Conservation (phyloP, 148 eudicot genomes). For the Heliosperma pusillum region DNA sequence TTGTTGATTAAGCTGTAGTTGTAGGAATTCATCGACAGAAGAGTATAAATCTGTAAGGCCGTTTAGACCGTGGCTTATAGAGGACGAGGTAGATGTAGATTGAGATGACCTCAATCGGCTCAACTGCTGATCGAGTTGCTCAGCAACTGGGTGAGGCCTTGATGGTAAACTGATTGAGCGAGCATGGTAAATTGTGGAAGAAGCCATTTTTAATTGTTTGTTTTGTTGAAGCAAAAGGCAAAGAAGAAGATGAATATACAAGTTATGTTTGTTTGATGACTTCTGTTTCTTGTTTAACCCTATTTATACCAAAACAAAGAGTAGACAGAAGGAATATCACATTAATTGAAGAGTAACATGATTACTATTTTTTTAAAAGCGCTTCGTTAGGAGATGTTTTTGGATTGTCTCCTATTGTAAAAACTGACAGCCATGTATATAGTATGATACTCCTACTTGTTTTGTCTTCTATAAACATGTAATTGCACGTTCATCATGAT, state of each 20-base stretch:
- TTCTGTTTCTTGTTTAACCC: background rate
- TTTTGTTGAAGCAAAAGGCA: background rate
- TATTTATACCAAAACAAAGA: background rate
- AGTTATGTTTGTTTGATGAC: slow-evolving; percentile 12
- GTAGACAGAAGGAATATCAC: slow-evolving; percentile 26
- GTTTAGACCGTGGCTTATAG: slow-evolving; percentile 13
- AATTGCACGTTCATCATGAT: background rate
- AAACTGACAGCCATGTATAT: slow-evolving; percentile 25
- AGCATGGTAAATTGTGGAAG: slow-evolving; percentile 17
- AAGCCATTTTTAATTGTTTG: slow-evolving; percentile 11
- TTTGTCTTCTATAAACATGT: too few species aligned
- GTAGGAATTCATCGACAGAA: slow-evolving; percentile 34
- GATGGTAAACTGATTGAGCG: slow-evolving; percentile 33
- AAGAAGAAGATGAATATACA: background rate
- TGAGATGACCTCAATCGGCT: slow-evolving; percentile 35
- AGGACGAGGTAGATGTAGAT: slow-evolving; percentile 33
- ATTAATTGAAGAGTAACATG: slow-evolving; percentile 6
- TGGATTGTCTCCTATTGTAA: slow-evolving; percentile 22
- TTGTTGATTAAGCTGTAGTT: slow-evolving; percentile 20
- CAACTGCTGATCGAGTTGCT: slow-evolving; percentile 26
- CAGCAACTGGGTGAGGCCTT: slow-evolving; percentile 22
- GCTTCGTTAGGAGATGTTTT: slow-evolving; percentile 16
- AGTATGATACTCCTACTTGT: too few species aligned
- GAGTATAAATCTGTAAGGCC: slow-evolving; percentile 23
- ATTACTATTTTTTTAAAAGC: slow-evolving; percentile 1